Evolutionary conservation across 192 early-diverging fungal species (phyloP), one percentile per base, ranked within the genome.

Genomic region (Umbelopsis vinacea): DNA sequence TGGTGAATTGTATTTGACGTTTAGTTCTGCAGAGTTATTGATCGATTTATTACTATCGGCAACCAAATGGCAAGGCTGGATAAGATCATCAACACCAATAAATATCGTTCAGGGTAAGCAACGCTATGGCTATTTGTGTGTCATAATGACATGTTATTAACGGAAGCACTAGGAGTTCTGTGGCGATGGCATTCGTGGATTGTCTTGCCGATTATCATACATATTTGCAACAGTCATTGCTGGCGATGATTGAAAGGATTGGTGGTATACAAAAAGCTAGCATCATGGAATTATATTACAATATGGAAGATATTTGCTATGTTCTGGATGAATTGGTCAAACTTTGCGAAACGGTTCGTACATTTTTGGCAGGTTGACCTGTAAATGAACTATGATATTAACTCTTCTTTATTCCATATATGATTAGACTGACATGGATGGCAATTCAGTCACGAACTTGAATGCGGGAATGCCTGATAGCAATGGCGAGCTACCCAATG

Each of bases 161-260:
- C 19, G 6, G 6, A 33, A 35, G 33, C 12, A 19, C 11, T 19
- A 63, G 57, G 33, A 63, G 57, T n/a, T 35, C 33, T n/a, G 33
- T 35, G 14, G n/a, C 57, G 5, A 63, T 35, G 26, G 10, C 57
- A 5, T 63, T 63, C 35, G 57, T 63, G 15, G 29, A 38, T n/a
- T 63, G 57, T n/a, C 33, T 63, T 29, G 26, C 17, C 19, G 57
- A 63, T 14, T 63, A 63, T 37, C 57, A 63, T 63, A 6, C 26
- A 7, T 63, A 63, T 37, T n/a, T 63, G 17, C 57, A 63, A 63
- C 26, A 63, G n/a, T 63, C 57, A 63, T 63, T 63, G 33, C 57
- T 63, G 57, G 57, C 57, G 17, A 63, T 63, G 57, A 29, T 63
- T 29, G 57, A 63, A 11, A 29, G 19, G 19, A 10, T 63, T 37